Evolutionary conservation across 163 green algal species (phyloP).

Genomic region (Prototheca wickerhamii): DNA sequence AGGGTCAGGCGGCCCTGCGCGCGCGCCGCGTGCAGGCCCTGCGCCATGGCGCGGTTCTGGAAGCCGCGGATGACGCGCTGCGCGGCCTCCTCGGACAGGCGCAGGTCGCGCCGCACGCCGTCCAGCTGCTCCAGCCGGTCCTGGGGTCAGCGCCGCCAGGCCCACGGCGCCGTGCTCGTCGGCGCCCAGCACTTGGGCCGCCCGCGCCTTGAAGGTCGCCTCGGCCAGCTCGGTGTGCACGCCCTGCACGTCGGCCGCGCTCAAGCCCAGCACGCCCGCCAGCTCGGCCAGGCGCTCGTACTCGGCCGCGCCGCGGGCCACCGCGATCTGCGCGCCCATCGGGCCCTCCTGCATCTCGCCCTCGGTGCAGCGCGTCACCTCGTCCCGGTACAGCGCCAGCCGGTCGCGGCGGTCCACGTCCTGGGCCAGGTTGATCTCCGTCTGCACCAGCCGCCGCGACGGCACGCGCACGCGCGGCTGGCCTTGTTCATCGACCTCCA

Average conservation of each 20-base stretch:
- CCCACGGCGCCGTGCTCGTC: slow-evolving; percentile 51
- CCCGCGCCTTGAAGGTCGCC: slow-evolving; percentile 72
- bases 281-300: slow-evolving; percentile 71
- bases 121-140: slow-evolving; percentile 51
- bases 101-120: no score
- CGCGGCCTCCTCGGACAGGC: slow-evolving; percentile 61
- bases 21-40: slow-evolving; percentile 41
- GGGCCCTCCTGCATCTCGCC: background rate
- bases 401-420: slow-evolving; percentile 66
- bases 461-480: slow-evolving; percentile 21
- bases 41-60: slow-evolving; percentile 42
- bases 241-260: slow-evolving; percentile 54
- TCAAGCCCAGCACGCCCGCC: slow-evolving; percentile 72
- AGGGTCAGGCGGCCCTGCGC: slow-evolving; percentile 36
- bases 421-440: slow-evolving; percentile 68
- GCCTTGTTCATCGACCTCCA: slow-evolving; percentile 31
- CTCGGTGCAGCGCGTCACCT: background rate
- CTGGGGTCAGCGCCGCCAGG: slow-evolving; percentile 51
- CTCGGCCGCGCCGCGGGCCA: slow-evolving; percentile 48
- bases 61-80: slow-evolving; percentile 78
- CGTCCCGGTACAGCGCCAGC: slow-evolving; percentile 20
- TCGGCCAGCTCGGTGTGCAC: slow-evolving; percentile 73
- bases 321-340: slow-evolving; percentile 17
- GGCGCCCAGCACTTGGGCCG: slow-evolving; percentile 26
- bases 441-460: slow-evolving; percentile 51